Conservation (phyloP, 805 yeast species). For the Candida succiphila region DNA sequence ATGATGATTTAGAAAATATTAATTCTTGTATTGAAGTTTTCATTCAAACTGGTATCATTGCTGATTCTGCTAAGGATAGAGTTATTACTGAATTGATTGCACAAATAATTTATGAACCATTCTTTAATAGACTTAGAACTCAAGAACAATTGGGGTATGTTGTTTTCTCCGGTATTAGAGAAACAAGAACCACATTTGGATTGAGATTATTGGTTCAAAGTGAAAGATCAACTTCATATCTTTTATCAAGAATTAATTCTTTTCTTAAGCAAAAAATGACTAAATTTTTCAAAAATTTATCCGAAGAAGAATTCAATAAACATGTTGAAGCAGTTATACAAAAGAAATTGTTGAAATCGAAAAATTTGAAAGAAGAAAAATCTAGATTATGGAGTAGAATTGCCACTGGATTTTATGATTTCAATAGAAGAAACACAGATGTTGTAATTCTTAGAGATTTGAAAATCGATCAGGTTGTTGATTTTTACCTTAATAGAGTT, state of each 20-base stretch:
- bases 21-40: constrained; percentile 80
- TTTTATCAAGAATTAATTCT: constrained; percentile 66
- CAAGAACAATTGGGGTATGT: constrained; percentile 94
- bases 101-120: constrained; percentile 76
- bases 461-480: constrained; percentile 45
- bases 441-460: constrained; percentile 46
- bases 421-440: constrained; percentile 44
- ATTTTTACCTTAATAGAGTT: constrained; percentile 40
- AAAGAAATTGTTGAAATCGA: constrained; percentile 59
- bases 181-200: constrained; percentile 64
- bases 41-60: constrained; percentile 50
- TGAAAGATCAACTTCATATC: constrained; percentile 63
- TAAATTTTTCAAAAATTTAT: constrained; percentile 33
- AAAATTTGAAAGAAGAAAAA: constrained; percentile 73
- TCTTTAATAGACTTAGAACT: constrained; percentile 82
- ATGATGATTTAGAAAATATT: constrained; percentile 61
- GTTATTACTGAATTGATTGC: constrained; percentile 55
- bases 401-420: constrained; percentile 72
- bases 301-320: constrained; percentile 54
- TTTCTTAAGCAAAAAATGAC: constrained; percentile 40
- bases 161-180: constrained; percentile 69
- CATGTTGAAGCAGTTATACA: constrained; percentile 62
- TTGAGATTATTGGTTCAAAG: constrained; percentile 74
- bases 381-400: constrained; percentile 56
- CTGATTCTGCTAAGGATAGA: constrained; percentile 31